Evolutionary conservation across 2,329 filamentous ascomycete species (phyloP).

Genomic region (Stemphylium lycopersici): DNA sequence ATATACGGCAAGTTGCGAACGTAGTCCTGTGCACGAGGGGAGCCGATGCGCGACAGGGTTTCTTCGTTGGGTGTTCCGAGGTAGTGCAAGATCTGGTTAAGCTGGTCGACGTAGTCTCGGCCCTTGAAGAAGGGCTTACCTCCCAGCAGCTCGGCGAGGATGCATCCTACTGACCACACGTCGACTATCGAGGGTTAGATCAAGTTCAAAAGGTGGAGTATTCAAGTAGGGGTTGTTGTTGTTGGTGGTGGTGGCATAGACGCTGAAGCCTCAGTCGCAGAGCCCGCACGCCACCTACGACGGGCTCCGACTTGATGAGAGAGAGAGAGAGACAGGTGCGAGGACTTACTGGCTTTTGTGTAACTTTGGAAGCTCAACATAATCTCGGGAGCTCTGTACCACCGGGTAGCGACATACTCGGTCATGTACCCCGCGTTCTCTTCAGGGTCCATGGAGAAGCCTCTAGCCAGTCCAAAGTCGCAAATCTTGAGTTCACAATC

Average conservation of each 20-base stretch:
- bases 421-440: constrained; percentile 99
- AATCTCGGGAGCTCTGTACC: constrained; percentile 98
- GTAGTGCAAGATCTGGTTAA: constrained; percentile 98
- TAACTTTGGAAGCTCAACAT: constrained; percentile 99
- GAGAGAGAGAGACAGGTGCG: not conserved
- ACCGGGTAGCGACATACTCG: constrained; percentile 96
- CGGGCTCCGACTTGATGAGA: not conserved
- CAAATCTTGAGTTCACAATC: constrained; percentile 99
- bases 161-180: constrained; percentile 98
- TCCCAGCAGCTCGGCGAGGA: constrained; percentile 92
- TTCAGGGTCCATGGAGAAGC: constrained; percentile 95
- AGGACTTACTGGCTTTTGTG: constrained; percentile 82
- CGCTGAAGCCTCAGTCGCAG: constrained; percentile 3
- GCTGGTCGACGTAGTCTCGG: constrained; percentile 97
- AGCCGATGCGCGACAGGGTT: constrained; percentile 91
- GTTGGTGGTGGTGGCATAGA: constrained; percentile 5
- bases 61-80: constrained; percentile 96
- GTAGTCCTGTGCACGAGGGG: constrained; percentile 95
- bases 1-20: constrained; percentile 95
- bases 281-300: constrained; percentile 5
- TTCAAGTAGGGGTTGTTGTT: constrained; percentile 13
- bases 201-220: constrained; percentile 11
- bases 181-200: constrained; percentile 69
- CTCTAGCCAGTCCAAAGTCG: constrained; percentile 94
- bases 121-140: constrained; percentile 99